A percentile compares a stretch with the other conserved stretches of the same genome.
phyloP scores from a whole-genome alignment of 1,139 yeast genomes.

The Yamadazyma sp. region DNA sequence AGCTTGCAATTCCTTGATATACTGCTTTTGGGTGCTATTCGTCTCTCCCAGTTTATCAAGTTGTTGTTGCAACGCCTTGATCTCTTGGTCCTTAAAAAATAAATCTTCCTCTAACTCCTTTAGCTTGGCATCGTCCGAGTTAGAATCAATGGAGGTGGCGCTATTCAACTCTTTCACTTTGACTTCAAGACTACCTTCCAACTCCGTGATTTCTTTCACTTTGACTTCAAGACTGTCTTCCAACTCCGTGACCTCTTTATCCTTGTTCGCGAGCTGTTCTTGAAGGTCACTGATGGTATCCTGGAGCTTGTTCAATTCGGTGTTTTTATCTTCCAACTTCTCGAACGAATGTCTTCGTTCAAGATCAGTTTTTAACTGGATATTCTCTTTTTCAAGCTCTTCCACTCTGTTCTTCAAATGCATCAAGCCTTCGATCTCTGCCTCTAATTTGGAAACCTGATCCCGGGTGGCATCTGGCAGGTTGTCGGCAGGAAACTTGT shows the following conservation, averaged over 20 bases:
- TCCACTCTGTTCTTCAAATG: conserved; percentile 5
- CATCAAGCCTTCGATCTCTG: conserved; percentile 7
- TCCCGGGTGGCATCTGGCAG: conserved; percentile 5
- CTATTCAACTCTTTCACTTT: conserved; percentile 10
- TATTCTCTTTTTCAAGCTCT: conserved; percentile 12
- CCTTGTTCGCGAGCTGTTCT: conserved; percentile 18
- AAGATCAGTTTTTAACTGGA: conserved; percentile 13
- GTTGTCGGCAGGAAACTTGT: conserved; percentile 12
- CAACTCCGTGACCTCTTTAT: conserved; percentile 12
- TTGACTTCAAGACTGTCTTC: conserved; percentile 9
- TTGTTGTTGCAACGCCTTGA: conserved; percentile 18
- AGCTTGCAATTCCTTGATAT: conserved; percentile 11
- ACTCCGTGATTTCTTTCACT: conserved; percentile 8
- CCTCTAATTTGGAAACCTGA: conserved; percentile 8
- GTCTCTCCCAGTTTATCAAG: conserved; percentile 13
- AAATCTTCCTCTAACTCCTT: conserved; percentile 14
- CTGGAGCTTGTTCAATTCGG: conserved; percentile 13
- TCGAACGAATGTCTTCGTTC: conserved; percentile 15
- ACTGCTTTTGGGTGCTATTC: conserved; percentile 12
- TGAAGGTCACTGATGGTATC: conserved; percentile 23
- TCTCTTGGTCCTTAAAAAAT: conserved; percentile 17
- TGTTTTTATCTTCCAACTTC: conserved; percentile 16
- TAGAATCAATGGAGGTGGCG: neutral
- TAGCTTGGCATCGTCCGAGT: conserved; percentile 1
- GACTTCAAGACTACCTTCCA: conserved; percentile 10